These are phyloP conservation scores for Eimeria nieschulzi DNA, from an alignment of 169 alveolate species.

Conservation along the genomic window DNA sequence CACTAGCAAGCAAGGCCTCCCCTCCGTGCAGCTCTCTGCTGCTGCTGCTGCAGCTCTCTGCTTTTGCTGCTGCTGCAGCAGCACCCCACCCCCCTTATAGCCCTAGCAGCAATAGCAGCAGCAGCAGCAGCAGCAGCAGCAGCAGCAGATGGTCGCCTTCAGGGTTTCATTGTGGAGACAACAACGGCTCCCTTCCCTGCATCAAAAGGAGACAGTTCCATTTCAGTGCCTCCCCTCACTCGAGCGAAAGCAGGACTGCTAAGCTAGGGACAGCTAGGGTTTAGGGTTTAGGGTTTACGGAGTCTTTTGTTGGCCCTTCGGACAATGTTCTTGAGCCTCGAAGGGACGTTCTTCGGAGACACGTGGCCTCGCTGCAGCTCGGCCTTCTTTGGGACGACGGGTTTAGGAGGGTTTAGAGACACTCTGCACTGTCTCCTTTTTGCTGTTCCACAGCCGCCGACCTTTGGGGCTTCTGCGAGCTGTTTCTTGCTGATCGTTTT, in stretches of 20 bases:
- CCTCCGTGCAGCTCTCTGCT: no score
- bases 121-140: neutral
- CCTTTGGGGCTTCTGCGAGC: neutral
- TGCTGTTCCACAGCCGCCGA: neutral
- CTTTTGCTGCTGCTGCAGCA: neutral
- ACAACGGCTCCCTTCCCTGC: conserved; percentile 19
- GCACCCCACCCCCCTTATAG: no score
- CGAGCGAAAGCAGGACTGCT: neutral
- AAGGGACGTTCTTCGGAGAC: neutral
- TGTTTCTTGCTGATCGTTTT: neutral
- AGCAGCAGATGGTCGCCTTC: neutral
- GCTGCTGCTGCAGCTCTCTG: neutral
- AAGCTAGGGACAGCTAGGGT: neutral
- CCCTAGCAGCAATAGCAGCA: conserved; percentile 7
- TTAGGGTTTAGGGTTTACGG: neutral
- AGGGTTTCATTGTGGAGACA: neutral
- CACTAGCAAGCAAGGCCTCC: no score
- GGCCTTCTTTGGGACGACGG: neutral
- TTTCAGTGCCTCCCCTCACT: neutral
- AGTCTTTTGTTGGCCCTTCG: neutral
- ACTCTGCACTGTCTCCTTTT: neutral
- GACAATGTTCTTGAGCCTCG: neutral
- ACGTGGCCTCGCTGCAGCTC: neutral
- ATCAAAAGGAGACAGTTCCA: neutral
- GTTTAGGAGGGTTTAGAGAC: neutral